A percentile compares a stretch with the other conserved stretches of the same genome.
These are phyloP conservation scores for Starmerella khaoyaiensis DNA, from an alignment of 805 yeast species.

Conservation along the genomic window DNA sequence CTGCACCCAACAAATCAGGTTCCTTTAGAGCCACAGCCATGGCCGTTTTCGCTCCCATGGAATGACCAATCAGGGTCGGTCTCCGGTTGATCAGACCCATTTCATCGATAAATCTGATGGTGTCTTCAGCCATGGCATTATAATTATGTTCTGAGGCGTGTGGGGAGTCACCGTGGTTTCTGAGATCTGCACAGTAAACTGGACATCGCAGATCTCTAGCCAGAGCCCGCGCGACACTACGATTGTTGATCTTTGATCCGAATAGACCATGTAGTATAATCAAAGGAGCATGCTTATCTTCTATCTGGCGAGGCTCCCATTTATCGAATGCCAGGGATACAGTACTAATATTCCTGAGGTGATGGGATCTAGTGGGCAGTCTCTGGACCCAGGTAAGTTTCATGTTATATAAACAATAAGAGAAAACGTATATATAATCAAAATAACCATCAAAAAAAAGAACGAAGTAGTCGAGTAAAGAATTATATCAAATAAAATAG, in stretches of 20 bases:
- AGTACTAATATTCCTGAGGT: no score
- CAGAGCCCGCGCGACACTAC: conserved; percentile 54
- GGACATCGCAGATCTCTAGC: conserved; percentile 27
- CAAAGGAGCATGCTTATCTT: conserved; percentile 35
- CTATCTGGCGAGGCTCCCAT: conserved; percentile 18
- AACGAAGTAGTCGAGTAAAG: no score
- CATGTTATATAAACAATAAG: no score
- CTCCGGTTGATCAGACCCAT: conserved; percentile 20
- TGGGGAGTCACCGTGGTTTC: conserved; percentile 92
- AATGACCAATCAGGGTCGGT: conserved; percentile 32
- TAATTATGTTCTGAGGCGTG: conserved; percentile 61
- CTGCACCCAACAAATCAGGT: conserved; percentile 48
- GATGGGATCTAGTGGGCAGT: no score
- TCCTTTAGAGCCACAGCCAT: conserved; percentile 67
- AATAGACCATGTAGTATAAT: conserved; percentile 79
- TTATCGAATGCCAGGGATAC: conserved; percentile 21
- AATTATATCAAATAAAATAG: no score
- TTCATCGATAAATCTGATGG: conserved; percentile 52
- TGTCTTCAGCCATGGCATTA: conserved; percentile 71
- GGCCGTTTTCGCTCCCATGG: conserved; percentile 78
- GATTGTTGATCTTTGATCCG: conserved; percentile 70
- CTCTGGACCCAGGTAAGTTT: no score
- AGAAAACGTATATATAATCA: no score
- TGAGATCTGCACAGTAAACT: conserved; percentile 42
- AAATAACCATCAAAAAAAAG: no score